Conservation (phyloP, 2,329 filamentous ascomycete genomes). For the Nectriaceae sp. region DNA sequence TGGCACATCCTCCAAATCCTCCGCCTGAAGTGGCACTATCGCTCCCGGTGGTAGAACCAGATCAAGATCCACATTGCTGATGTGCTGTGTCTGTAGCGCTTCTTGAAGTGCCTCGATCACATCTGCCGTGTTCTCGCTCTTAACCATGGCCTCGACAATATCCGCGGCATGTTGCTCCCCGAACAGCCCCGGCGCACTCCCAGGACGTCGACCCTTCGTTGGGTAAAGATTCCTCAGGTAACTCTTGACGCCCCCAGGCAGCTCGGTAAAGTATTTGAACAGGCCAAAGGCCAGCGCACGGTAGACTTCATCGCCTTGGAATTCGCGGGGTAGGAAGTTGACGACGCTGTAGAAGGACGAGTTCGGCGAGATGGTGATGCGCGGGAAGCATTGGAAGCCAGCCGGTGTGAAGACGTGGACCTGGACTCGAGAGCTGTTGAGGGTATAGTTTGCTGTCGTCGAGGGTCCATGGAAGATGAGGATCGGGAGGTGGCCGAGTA, state of each 20-base stretch:
- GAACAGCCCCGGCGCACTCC: conserved; percentile 72
- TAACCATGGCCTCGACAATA: conserved; percentile 80
- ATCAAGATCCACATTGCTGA: conserved; percentile 86
- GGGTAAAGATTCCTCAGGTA: conserved; percentile 64
- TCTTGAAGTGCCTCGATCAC: conserved; percentile 73
- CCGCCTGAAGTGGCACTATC: conserved; percentile 64
- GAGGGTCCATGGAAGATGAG: conserved; percentile 92
- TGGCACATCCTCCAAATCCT: conserved; percentile 60
- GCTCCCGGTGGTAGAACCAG: conserved; percentile 79
- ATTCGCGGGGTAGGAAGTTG: conserved; percentile 85
- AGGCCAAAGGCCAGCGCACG: conserved; percentile 89
- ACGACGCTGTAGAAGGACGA: conserved; percentile 91
- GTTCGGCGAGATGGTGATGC: conserved; percentile 89
- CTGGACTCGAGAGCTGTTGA: conserved; percentile 91
- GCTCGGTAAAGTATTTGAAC: conserved; percentile 90
- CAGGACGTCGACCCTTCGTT: conserved; percentile 58
- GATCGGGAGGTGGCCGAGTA: conserved; percentile 78
- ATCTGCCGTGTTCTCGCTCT: conserved; percentile 74
- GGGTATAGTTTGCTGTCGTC: conserved; percentile 82
- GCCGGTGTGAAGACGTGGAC: conserved; percentile 89
- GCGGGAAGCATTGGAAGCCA: conserved; percentile 85
- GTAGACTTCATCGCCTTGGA: conserved; percentile 92
- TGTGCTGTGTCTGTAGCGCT: conserved; percentile 77
- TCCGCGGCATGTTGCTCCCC: conserved; percentile 92
- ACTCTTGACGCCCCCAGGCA: conserved; percentile 75